Evolutionary conservation across 2,329 filamentous ascomycete genomes (phyloP).

Genomic region (Monosporascus sp.): DNA sequence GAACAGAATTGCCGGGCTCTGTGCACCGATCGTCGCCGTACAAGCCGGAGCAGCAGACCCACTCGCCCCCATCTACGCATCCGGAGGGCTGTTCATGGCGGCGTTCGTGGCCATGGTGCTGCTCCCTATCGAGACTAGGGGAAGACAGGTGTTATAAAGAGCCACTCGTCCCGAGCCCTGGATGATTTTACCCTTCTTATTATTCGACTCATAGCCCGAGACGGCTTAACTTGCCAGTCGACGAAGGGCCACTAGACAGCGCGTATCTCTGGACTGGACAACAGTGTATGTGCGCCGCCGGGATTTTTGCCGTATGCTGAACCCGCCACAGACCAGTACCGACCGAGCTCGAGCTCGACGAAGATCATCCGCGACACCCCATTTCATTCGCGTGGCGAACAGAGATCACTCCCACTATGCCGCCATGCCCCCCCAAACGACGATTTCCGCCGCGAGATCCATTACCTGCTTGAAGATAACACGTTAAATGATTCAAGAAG

Average conservation of each 20-base stretch:
- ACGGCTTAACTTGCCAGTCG: background rate
- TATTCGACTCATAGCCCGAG: background rate
- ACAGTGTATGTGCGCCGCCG: background rate
- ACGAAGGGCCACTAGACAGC: background rate
- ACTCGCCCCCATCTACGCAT: constrained; percentile 38
- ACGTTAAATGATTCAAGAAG: no score
- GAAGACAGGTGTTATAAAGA: constrained; percentile 32
- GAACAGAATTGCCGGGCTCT: constrained; percentile 37
- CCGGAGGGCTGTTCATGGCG: constrained; percentile 35
- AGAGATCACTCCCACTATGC: no score
- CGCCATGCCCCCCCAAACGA: no score
- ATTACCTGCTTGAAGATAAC: no score
- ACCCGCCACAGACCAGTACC: background rate
- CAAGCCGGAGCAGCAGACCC: constrained; percentile 30
- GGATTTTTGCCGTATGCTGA: background rate
- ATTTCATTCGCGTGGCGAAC: no score
- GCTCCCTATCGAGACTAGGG: constrained; percentile 40
- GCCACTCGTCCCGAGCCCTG: background rate
- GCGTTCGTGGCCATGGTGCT: constrained; percentile 38
- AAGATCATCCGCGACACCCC: no score
- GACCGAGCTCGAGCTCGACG: background rate
- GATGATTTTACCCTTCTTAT: background rate
- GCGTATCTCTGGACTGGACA: background rate
- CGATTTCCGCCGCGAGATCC: no score
- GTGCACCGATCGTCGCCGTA: constrained; percentile 38